A percentile compares a stretch with the other conserved stretches of the same genome.
phyloP scores from a whole-genome alignment of 2,329 filamentous ascomycete species.

The Leptographium radiaticola region DNA sequence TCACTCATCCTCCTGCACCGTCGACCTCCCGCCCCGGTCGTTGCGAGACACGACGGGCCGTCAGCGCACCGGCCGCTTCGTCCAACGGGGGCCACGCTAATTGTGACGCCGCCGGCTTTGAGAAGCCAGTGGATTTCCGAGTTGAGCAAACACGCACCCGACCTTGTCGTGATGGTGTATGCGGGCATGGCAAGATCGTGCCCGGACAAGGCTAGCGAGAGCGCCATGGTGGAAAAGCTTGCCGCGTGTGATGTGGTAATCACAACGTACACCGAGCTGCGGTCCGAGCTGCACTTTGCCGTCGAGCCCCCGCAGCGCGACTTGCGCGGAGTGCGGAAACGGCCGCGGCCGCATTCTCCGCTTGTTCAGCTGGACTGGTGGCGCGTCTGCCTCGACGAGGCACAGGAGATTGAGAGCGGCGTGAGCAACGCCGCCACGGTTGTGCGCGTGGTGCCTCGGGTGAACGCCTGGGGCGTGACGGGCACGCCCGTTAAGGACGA shows the following conservation, averaged over 20 bases:
- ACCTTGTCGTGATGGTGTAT: slow-evolving; percentile 43
- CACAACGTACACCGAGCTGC: slow-evolving; percentile 58
- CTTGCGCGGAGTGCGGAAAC: slow-evolving; percentile 52
- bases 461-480: slow-evolving; percentile 85
- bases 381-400: slow-evolving; percentile 65
- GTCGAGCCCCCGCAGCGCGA: slow-evolving; percentile 54
- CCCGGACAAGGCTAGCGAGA: slow-evolving; percentile 24
- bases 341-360: slow-evolving; percentile 57
- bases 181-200: slow-evolving; percentile 28
- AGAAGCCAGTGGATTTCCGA: slow-evolving; percentile 50
- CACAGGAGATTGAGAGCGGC: slow-evolving; percentile 89
- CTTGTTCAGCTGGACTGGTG: slow-evolving; percentile 77
- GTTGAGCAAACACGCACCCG: slow-evolving; percentile 43
- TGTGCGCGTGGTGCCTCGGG: slow-evolving; percentile 64
- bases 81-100: slow-evolving; percentile 43
- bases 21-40: slow-evolving; percentile 17
- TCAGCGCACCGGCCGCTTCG: slow-evolving; percentile 43
- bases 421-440: slow-evolving; percentile 73
- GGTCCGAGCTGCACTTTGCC: slow-evolving; percentile 68
- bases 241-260: slow-evolving; percentile 44
- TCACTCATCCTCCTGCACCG: slow-evolving; percentile 54
- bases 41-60: slow-evolving; percentile 37
- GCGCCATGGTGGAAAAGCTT: slow-evolving; percentile 29
- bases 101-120: slow-evolving; percentile 45
- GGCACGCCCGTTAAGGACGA: slow-evolving; percentile 76